Evolutionary conservation across 2,329 filamentous ascomycete species (phyloP), one percentile per base, ranked within the genome.

Genomic region (Alternaria ventricosa): DNA sequence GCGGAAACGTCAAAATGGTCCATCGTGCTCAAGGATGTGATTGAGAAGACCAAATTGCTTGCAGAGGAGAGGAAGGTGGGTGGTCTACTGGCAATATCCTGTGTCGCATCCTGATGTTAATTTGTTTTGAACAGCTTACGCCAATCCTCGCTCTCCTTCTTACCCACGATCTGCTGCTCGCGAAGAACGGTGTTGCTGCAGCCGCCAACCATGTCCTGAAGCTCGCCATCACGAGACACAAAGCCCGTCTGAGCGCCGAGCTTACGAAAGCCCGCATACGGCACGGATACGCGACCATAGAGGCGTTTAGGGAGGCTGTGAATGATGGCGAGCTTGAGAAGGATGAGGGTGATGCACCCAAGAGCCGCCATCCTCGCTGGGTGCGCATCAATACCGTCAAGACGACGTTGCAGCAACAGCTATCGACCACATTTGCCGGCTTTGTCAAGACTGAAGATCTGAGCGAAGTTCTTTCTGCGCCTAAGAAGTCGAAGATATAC

Each of bases 1-100:
- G 87, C 91, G 22, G 94, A 98, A 80, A 89, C 92, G 1, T 90
- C 91, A 70, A 98, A 97, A 88, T 97, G 95, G 93, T 96, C 94
- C 72, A 79, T 84, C 4, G 85, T 97, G 3, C 82, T 99, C 51
- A 93, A 93, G 74, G 94, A 97, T 75, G 90, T 97, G n/a, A 88
- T 99, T 75, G 93, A 97, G 71, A 88, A 87, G 68, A 87, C 93
- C 1, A 90, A 89, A 4, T 82, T 98, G 36, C 82, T 98, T 36
- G 86, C 86, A n/a, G 82, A 89, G 10, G 96, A 99, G 83, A 90
- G 88, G 68, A 97, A 97, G 88, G 94, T 96, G 78, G 69, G 25
- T 53, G 20, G 6, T 9, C 3, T 15, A 18, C 6, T 13, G 9
- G 8, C 15, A 22, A 18, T 20, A 20, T 5, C 4, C 25, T 27